These are phyloP conservation scores for Macrolepiota albuminosa DNA, from an alignment of 768 basidiomycete species.

Conservation along the genomic window DNA sequence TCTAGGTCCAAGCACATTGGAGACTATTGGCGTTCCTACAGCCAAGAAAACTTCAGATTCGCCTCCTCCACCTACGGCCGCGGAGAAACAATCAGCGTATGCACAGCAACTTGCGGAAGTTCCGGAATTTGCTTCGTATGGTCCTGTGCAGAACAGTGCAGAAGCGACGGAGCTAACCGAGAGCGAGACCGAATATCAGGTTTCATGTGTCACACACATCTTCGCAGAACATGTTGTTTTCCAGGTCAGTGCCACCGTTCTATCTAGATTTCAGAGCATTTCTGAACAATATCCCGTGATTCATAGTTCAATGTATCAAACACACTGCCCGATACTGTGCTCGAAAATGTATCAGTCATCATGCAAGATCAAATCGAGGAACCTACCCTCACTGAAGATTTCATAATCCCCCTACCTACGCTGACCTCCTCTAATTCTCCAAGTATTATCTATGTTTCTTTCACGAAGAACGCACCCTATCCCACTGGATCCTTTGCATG, in stretches of 20 bases:
- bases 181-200: slow-evolving; percentile 97
- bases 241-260: slow-evolving; percentile 55
- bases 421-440: slow-evolving; percentile 69
- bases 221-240: slow-evolving; percentile 96
- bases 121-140: slow-evolving; percentile 82
- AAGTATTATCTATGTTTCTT: slow-evolving; percentile 90
- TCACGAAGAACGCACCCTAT: slow-evolving; percentile 81
- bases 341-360: slow-evolving; percentile 91
- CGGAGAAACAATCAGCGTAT: slow-evolving; percentile 86
- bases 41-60: slow-evolving; percentile 52
- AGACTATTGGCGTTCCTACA: slow-evolving; percentile 74
- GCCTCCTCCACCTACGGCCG: slow-evolving; percentile 75
- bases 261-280: not conserved
- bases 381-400: slow-evolving; percentile 80
- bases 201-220: slow-evolving; percentile 93
- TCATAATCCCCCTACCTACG: slow-evolving; percentile 81
- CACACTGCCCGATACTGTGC: slow-evolving; percentile 90
- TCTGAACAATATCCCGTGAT: not conserved
- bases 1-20: slow-evolving; percentile 81
- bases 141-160: slow-evolving; percentile 83
- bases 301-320: slow-evolving; percentile 93
- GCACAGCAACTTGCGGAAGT: slow-evolving; percentile 81
- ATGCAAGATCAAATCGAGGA: slow-evolving; percentile 82
- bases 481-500: slow-evolving; percentile 83
- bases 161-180: slow-evolving; percentile 86